Evolutionary conservation across 2,329 filamentous ascomycete species (phyloP).

Genomic region (Parafenestella ontariensis): DNA sequence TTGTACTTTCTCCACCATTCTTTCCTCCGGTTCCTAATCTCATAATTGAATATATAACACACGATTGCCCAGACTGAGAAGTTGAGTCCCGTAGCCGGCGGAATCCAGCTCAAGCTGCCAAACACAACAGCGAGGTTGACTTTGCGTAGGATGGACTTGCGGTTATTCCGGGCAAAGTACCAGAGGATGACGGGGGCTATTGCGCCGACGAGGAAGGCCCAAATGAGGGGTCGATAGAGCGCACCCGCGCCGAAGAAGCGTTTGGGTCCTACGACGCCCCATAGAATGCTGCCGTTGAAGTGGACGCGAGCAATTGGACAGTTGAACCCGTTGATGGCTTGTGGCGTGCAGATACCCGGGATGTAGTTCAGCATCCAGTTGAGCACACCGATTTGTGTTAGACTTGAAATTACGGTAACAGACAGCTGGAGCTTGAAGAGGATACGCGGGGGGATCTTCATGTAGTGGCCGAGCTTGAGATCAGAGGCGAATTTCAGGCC

Average conservation of each 20-base stretch:
- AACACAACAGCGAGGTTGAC: slow-evolving; percentile 85
- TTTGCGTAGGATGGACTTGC: slow-evolving; percentile 71
- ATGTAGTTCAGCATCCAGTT: slow-evolving; percentile 91
- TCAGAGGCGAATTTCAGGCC: slow-evolving; percentile 89
- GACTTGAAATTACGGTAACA: slow-evolving; percentile 75
- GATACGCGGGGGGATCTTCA: slow-evolving; percentile 83
- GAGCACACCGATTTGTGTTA: slow-evolving; percentile 83
- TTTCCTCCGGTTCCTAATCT: slow-evolving; percentile 71
- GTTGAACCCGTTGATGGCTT: slow-evolving; percentile 86
- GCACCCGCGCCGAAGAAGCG: slow-evolving; percentile 82
- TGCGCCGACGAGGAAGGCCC: slow-evolving; percentile 81
- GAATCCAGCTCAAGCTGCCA: slow-evolving; percentile 84
- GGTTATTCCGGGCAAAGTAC: slow-evolving; percentile 67
- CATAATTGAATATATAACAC: slow-evolving; percentile 83
- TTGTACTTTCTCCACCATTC: slow-evolving; percentile 93
- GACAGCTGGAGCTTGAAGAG: slow-evolving; percentile 80
- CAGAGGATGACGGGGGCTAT: slow-evolving; percentile 77
- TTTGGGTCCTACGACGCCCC: slow-evolving; percentile 83
- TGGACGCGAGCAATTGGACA: slow-evolving; percentile 87
- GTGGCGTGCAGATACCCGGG: slow-evolving; percentile 75
- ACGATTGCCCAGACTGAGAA: slow-evolving; percentile 88
- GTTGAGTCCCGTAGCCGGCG: slow-evolving; percentile 81
- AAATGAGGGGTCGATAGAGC: slow-evolving; percentile 77
- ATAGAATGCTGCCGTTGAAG: slow-evolving; percentile 88
- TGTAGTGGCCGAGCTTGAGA: slow-evolving; percentile 86